Base-by-base conservation (phyloP, 345 rosid species). In the Moricandia moricandioides region DNA sequence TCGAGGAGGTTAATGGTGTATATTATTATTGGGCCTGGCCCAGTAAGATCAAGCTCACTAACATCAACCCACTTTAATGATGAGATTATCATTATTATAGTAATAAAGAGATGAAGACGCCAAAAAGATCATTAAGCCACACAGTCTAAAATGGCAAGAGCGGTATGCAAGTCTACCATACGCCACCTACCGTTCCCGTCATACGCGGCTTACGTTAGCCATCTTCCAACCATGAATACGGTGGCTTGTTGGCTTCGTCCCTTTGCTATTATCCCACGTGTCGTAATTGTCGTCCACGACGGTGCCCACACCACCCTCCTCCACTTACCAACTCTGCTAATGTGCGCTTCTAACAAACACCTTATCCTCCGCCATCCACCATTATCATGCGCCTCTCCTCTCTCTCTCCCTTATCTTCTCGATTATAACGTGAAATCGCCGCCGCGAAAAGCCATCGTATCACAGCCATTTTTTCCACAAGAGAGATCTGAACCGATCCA, bases 181-280 rank as follows among this genome's bases (percentile, higher is more conserved):
- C 71, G 76, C 72, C 67, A 65, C 80, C 76, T 65, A 77, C 72
- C 67, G 67, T 52, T 3, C 29, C 73, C 81, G 81, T 67, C 75
- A 77, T 72, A 70, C 65, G 33, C 82, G 81, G 89, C 76, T 86
- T 83, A 86, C 83, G 79, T 83, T 84, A 85, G 86, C 70, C 61
- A 9, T 54, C 13, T 0, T 35, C 27, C 12, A 65, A 49, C 68
- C 81, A 66, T 67, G 69, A 47, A 31, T 18, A 66, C 77, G 81
- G 81, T 72, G 81, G 77, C 65, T 77, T 31, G 17, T 16, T 52
- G 21, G 39, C 18, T 30, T 29, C 66, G 11, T 79, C 81, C 76
- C 74, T 64, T 76, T 40, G 17, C 39, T 16, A 39, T 11, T 73
- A 65, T 16, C 65, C 79, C 84, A 80, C 83, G 83, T 83, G 85